Evolutionary conservation across 1,284 basidiomycete genomes (phyloP), one percentile per base, ranked within the genome.

Genomic region (Phellinidium pouzarii): DNA sequence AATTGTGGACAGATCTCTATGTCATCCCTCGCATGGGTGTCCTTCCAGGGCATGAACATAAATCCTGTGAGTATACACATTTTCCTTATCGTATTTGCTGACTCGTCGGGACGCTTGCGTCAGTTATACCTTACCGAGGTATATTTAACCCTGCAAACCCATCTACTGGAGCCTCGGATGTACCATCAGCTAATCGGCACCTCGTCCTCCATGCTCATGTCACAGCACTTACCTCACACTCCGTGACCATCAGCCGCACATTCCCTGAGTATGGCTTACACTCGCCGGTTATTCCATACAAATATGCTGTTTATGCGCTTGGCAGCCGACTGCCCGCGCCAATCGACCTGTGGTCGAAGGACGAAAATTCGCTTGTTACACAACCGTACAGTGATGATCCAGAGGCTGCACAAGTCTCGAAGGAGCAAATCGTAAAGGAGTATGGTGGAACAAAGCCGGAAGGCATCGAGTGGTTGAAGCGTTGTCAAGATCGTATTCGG

Each of bases 31-130:
- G 84, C 44, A 78, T 79, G 58, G 75, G 79, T 7, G 77, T 85
- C 11, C 70, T 87, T 6, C 74, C 81, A 4, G 77, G 78, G 27
- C 81, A 87, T 61, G 84, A 85, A 66, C 79, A 86, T 68, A 87
- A 87, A 70, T 81, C 82, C 17, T 83, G 82, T 76, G 64, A 68
- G 68, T 72, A 60, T 6, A 41, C 48, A 26, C 49, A 26, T 19
- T 17, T 36, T 20, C 56, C 46, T 17, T 29, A 14, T 38, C 22
- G 19, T 43, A 3, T 40, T 11, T 40, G 37, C n/a, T 40, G 2
- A 40, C 12, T 40, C n/a, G 25, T 14, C 14, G n/a, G n/a, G n/a
- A n/a, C n/a, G n/a, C n/a, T n/a, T 14, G 3, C 20, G 34, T 6
- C 50, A 79, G 77, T 90, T 66, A 79, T 88, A 58, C 84, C 87